A percentile compares a stretch with the other conserved stretches of the same genome.
phyloP scores from a whole-genome alignment of 305 asterid genomes.

The Lippia alba region DNA sequence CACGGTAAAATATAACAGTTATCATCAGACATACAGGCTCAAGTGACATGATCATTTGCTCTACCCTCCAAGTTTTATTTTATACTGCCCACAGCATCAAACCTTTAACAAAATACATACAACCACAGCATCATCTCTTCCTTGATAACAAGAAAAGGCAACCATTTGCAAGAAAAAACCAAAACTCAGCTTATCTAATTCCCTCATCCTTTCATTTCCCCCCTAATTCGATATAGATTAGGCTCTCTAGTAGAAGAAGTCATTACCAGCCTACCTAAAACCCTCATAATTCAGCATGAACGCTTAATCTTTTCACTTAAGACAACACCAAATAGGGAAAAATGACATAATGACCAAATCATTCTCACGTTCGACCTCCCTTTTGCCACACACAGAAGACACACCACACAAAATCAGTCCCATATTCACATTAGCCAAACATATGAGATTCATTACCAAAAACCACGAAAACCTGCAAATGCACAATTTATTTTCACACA shows the following conservation, averaged over 20 bases:
- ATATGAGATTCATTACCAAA: neutral
- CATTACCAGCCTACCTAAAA: neutral
- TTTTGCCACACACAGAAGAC: neutral
- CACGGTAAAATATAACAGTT: neutral
- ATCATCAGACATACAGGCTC: neutral
- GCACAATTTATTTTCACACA: slow-evolving; percentile 19
- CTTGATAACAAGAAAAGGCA: neutral
- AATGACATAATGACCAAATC: neutral
- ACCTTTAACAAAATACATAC: neutral
- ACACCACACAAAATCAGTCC: neutral
- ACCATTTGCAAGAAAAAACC: too few relatives aligned
- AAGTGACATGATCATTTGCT: too few relatives aligned
- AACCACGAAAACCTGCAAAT: slow-evolving; percentile 15
- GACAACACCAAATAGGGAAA: slow-evolving; percentile 20
- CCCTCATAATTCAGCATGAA: slow-evolving; percentile 11
- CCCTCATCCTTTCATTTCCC: neutral
- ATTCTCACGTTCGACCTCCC: slow-evolving; percentile 12
- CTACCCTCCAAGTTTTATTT: too few relatives aligned
- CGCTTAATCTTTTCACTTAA: neutral
- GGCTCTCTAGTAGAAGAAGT: neutral
- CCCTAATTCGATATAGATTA: neutral
- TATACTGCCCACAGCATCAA: too few relatives aligned
- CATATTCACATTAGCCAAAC: neutral
- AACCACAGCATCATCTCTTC: neutral
- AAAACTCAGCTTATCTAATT: neutral